Base-by-base conservation (phyloP, 2,329 filamentous ascomycete species). In the Calonectria montana region DNA sequence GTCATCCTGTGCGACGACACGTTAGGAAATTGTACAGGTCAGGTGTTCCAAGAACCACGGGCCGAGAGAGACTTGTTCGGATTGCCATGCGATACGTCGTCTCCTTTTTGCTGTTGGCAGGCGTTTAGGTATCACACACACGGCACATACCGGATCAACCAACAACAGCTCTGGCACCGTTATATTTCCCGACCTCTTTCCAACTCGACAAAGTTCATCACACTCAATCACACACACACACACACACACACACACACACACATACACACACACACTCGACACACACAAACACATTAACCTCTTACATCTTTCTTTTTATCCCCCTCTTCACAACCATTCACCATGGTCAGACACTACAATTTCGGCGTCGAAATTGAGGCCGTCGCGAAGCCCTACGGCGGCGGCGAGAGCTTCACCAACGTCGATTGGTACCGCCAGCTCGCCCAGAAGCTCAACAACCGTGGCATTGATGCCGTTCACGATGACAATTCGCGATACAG, bases 361-460 rank as follows among this genome's bases (percentile, higher is more conserved):
- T 84, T 85, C 65, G 83, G 83, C 65, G 77, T 84, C 67, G 83
- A 84, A 75, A 84, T 84, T 53, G 83, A 84, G 69, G 78, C 82
- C 57, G 79, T 84, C 27, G 83, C 79, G 16, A 82, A 80, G 67
- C 83, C 83, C 10, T 84, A 84, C 66, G 82, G 82, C 48, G 79
- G 80, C 63, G 79, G 76, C 39, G 80, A 83, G 68, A 80, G 73
- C 74, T 84, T 84, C 76, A 80, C 82, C 65, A 83, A 82, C 61
- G 82, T 82, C 67, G 83, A 84, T 74, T 84, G 83, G 83, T 84
- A 84, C 68, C 82, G 82, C 16, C 82, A 84, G 55, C 79, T 84
- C 25, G 83, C 83, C 9, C 80, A 83, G 73, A 84, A 84, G 71
- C 78, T 84, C 23, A 80, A 78, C 13, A 84, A 84, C 76, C 78